Evolutionary conservation across 345 rosid genomes (phyloP), one percentile per base, ranked within the genome.

Genomic region (Viola odorata): DNA sequence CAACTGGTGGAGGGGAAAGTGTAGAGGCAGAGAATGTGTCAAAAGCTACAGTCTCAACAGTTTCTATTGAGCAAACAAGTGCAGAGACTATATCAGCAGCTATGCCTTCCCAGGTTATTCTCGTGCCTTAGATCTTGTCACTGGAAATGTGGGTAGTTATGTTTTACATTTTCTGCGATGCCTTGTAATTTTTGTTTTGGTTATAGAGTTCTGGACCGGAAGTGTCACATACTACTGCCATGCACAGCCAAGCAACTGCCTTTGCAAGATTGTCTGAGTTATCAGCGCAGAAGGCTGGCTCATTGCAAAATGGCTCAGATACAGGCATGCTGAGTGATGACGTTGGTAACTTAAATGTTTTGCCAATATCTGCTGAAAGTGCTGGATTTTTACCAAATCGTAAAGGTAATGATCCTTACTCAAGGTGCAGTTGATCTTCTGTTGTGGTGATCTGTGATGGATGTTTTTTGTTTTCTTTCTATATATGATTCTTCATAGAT

Each of bases 311-410:
- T 37, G 58, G 14, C 63, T 57, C 64, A 8, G 77, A 73, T 51
- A 76, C 53, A 48, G 76, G 55, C 16, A 72, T 57, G 32, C n/a
- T 71, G 53, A 61, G 50, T 44, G 65, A 62, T 52, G 88, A 78
- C 70, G 47, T 48, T 5, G 69, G 72, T 53, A 56, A 61, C 56
- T 68, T 80, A 61, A 66, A 74, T 47, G 64, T 90, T 73, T 82
- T 94, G 71, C 99, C 96, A 0, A 79, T 94, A 54, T 88, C 96
- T 51, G 97, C 97, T 65, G 91, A 88, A 78, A 82, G 77, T 69
- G 76, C 96, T n/a, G 95, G 89, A 60, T 63, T 90, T 61, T 76
- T 86, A 49, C 95, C 99, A 12, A 70, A 67, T 53, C 83, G 71
- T 23, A 79, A 70, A 62, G 94, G 97, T 86, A 65, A 9, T 23